Evolutionary conservation across 306 rosid genomes (phyloP).

Genomic region (Lathyrus tuberosus): DNA sequence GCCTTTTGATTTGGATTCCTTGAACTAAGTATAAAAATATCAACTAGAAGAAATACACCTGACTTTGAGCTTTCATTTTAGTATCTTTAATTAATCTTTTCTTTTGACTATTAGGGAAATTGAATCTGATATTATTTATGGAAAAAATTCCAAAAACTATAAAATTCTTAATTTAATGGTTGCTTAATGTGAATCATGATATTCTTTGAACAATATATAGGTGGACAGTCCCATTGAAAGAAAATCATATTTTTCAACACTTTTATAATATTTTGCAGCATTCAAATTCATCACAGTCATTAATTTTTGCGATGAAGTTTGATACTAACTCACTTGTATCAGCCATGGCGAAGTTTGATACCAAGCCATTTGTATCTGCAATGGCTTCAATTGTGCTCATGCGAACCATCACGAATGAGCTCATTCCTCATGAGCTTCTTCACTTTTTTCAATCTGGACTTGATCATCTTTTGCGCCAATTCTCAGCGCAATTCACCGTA

Average conservation of each 20-base stretch:
- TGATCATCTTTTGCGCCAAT: neutral
- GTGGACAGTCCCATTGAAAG: neutral
- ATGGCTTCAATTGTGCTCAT: constrained; percentile 33
- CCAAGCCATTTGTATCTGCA: constrained; percentile 17
- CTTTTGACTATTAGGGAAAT: neutral
- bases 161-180: neutral
- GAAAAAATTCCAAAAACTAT: neutral
- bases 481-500: constrained; percentile 42
- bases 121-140: neutral
- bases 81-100: too few species aligned
- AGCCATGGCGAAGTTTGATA: constrained; percentile 13
- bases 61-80: neutral
- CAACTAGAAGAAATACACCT: too few species aligned
- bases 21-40: too few species aligned
- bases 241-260: neutral
- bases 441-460: neutral
- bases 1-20: too few species aligned
- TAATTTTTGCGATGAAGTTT: neutral
- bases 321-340: neutral
- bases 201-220: neutral
- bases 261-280: neutral
- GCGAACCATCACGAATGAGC: constrained; percentile 25
- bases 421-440: constrained; percentile 32
- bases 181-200: neutral
- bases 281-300: neutral